These are phyloP conservation scores for Coemansia sp. DNA, from an alignment of 192 early-diverging fungal species.

Conservation along the genomic window DNA sequence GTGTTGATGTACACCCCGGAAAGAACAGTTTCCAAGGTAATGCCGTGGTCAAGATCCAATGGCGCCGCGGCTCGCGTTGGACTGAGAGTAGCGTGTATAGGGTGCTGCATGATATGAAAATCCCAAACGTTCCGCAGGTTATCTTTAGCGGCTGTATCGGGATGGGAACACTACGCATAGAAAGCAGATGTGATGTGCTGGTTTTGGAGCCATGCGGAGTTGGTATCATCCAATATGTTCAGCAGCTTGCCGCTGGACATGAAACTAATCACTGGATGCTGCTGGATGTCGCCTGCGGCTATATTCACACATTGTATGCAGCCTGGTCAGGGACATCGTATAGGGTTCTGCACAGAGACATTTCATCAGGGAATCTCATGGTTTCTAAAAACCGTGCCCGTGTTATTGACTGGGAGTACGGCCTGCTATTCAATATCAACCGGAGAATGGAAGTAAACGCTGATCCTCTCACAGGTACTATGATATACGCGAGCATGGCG, in stretches of 20 bases:
- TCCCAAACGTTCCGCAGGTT: neutral
- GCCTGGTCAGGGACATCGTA: too few relatives aligned
- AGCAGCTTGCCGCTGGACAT: neutral
- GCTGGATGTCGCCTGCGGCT: neutral
- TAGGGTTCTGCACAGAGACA: too few relatives aligned
- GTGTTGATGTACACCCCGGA: too few relatives aligned
- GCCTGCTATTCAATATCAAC: neutral
- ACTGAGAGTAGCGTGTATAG: neutral
- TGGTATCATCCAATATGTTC: neutral
- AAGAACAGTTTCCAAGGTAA: too few relatives aligned
- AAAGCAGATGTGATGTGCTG: neutral
- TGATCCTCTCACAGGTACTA: neutral
- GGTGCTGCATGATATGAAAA: neutral
- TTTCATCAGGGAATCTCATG: conserved; percentile 12
- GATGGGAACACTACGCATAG: neutral
- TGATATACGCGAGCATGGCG: conserved; percentile 4
- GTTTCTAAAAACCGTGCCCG: neutral
- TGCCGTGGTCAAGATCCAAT: neutral
- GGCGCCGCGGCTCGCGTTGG: neutral
- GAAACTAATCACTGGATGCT: neutral
- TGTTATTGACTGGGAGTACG: conserved; percentile 24
- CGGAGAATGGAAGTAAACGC: too few relatives aligned
- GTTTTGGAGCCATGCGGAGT: neutral
- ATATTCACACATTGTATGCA: neutral
- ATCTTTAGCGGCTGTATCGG: neutral